Evolutionary conservation across 345 rosid genomes (phyloP).

Genomic region (Brassica juncea): DNA sequence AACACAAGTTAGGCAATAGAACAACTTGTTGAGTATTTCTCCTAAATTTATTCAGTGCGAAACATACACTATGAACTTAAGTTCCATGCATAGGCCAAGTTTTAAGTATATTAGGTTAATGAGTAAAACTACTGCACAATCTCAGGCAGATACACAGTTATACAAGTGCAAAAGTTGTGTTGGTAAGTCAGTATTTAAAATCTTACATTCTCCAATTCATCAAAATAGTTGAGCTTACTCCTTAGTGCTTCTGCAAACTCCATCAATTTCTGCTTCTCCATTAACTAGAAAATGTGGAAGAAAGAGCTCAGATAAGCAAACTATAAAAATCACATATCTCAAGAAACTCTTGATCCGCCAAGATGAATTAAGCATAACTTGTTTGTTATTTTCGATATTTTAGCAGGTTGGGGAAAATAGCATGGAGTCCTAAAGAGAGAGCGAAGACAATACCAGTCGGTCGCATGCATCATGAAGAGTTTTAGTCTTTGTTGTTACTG

Average conservation of each 20-base stretch:
- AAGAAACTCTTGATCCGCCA: slow-evolving; percentile 4
- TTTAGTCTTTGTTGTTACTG: slow-evolving; percentile 94
- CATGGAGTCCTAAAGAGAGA: slow-evolving; percentile 6
- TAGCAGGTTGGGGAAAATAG: background rate
- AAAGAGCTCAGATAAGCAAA: slow-evolving; percentile 25
- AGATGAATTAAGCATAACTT: slow-evolving; percentile 6
- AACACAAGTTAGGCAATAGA: slow-evolving; percentile 2
- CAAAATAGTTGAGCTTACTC: slow-evolving; percentile 92
- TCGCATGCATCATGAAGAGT: slow-evolving; percentile 99
- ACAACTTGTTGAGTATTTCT: slow-evolving; percentile 21
- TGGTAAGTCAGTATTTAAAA: slow-evolving; percentile 52
- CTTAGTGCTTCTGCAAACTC: slow-evolving; percentile 95
- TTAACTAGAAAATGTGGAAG: slow-evolving; percentile 47
- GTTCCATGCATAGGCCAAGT: background rate
- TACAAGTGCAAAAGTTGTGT: slow-evolving; percentile 12
- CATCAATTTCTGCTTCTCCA: slow-evolving; percentile 84
- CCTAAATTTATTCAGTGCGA: slow-evolving; percentile 1
- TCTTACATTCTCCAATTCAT: slow-evolving; percentile 99
- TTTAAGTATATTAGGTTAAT: background rate
- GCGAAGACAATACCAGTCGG: slow-evolving; percentile 70
- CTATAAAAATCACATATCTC: slow-evolving; percentile 2
- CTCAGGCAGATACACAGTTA: slow-evolving; percentile 10
- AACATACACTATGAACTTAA: slow-evolving; percentile 9
- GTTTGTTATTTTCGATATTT: background rate
- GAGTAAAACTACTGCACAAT: slow-evolving; percentile 6